Base-by-base conservation (phyloP, 1,139 yeast species). In the Taphrina pruni region DNA sequence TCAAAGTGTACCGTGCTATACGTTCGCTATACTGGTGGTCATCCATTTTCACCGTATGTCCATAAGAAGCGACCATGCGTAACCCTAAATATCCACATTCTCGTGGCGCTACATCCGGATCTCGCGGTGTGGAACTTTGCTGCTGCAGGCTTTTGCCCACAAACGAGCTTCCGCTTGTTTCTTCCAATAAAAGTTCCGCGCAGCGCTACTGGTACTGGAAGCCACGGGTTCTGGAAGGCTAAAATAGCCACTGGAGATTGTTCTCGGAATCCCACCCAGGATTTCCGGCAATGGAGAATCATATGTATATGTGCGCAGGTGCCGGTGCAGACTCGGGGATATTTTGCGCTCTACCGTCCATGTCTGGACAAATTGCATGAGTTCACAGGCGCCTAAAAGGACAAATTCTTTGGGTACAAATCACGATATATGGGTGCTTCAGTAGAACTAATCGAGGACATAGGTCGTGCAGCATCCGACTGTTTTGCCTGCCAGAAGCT, bases 391-490 rank as follows among this genome's bases (percentile, higher is more conserved):
- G 11, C 32, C 48, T 1, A 56, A 56, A 20, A 56, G 60, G 50
- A 56, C 60, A 21, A 56, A 56, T 26, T 56, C 60, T 20, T 20
- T 56, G 6, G 60, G 60, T 56, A 56, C 32, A 26, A 26, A 2
- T 26, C 32, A 26, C 32, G 32, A 2, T 26, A 26, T 26, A 26
- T 4, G 32, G 32, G 32, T 26, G 32, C 32, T 26, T 26, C 4
- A 2, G 4, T 26, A 26, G 32, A 26, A 26, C 32, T 26, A 26
- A 26, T 26, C 2, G 32, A 26, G 32, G 32, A 26, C 14, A 8
- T 39, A 56, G 60, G 60, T 41, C 60, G 60, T 20, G 60, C 60
- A 8, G 48, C 60, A 7, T 17, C 39, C 35, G 60, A 56, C 17
- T 56, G 60, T 21, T 56, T 56, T 20, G 60, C 60, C 14, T 56